Evolutionary conservation across 805 yeast species (phyloP), one percentile per base, ranked within the genome.

Genomic region (Ogataea sp.): DNA sequence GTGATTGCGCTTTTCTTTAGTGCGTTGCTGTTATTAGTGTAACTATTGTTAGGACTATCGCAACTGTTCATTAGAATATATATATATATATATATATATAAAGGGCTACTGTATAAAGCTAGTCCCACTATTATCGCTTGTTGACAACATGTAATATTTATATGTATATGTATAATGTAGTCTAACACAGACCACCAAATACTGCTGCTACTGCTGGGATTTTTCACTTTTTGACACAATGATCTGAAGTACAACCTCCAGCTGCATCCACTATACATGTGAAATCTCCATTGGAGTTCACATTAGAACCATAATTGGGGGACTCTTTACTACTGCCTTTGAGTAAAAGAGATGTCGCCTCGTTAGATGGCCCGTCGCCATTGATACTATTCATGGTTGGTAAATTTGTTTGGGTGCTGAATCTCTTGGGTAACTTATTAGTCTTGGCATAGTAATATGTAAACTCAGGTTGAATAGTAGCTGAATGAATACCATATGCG

Each of bases 381-480:
- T 5, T 29, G 9, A 30, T 4, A 4, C 23, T 6, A 3, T 23
- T 36, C 5, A 29, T 26, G 4, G 32, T 33, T 6, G 42, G 40
- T 25, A 46, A 37, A 26, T 39, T 38, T 20, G 43, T 46, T 13
- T 43, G 43, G 1, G 59, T 49, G 4, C 63, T 50, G 40, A 43
- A 62, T 25, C 53, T 43, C 26, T 49, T 47, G 23, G 64, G 64
- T 21, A 60, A 46, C 43, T 49, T 47, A 37, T 58, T 51, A 31
- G 42, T 44, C 26, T 48, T 49, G 24, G 55, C 55, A 30, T 62
- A 62, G 42, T 50, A 62, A 10, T 47, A 43, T 2, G 68, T 57
- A 52, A 90, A 93, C 64, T 90, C 98, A 0, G 98, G 98, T 62
- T 90, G 98, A 37, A 93, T 89, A 2, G 98, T 90, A 16, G 90